phyloP scores from a whole-genome alignment of 202 grass and related monocot species.

The Elaeis oleifera region DNA sequence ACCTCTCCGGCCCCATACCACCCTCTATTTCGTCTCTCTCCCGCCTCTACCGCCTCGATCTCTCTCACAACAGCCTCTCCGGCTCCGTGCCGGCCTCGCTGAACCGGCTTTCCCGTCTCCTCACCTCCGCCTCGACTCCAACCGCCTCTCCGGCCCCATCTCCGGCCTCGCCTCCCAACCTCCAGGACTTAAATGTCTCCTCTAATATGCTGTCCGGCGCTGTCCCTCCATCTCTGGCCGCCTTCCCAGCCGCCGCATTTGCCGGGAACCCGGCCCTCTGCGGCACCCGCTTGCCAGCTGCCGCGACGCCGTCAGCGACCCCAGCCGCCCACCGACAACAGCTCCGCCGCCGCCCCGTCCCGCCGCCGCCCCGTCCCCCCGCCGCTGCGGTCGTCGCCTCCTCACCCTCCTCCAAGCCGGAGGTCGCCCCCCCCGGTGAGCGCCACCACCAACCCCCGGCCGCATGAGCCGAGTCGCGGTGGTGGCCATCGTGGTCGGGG shows the following conservation, averaged over 20 bases:
- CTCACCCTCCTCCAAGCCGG: slow-evolving; percentile 37
- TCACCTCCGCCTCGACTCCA: slow-evolving; percentile 80
- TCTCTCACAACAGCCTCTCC: slow-evolving; percentile 62
- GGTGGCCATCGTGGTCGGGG: slow-evolving; percentile 67
- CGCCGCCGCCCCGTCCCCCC: slow-evolving; percentile 41
- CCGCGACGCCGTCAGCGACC: slow-evolving; percentile 18
- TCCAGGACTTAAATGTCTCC: slow-evolving; percentile 74
- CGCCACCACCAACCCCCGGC: slow-evolving; percentile 11
- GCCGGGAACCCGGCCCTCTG: slow-evolving; percentile 48
- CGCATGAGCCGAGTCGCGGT: slow-evolving; percentile 67
- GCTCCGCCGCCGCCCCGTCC: slow-evolving; percentile 23
- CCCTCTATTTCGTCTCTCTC: slow-evolving; percentile 33
- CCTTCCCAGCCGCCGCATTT: slow-evolving; percentile 39
- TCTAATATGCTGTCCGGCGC: slow-evolving; percentile 50
- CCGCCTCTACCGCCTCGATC: slow-evolving; percentile 75
- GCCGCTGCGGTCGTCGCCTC: slow-evolving; percentile 39
- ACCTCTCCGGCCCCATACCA: slow-evolving; percentile 51
- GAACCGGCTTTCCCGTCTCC: slow-evolving; percentile 38
- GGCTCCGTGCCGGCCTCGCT: slow-evolving; percentile 52
- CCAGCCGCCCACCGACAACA: slow-evolving; percentile 17
- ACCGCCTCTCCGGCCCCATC: slow-evolving; percentile 46
- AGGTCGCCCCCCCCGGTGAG: neutral
- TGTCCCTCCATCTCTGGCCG: slow-evolving; percentile 39
- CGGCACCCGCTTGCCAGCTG: slow-evolving; percentile 52
- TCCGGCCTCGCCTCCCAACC: slow-evolving; percentile 39